Evolutionary conservation across 495 filamentous ascomycete genomes (phyloP).

Genomic region (Talaromyces proteolyticus): DNA sequence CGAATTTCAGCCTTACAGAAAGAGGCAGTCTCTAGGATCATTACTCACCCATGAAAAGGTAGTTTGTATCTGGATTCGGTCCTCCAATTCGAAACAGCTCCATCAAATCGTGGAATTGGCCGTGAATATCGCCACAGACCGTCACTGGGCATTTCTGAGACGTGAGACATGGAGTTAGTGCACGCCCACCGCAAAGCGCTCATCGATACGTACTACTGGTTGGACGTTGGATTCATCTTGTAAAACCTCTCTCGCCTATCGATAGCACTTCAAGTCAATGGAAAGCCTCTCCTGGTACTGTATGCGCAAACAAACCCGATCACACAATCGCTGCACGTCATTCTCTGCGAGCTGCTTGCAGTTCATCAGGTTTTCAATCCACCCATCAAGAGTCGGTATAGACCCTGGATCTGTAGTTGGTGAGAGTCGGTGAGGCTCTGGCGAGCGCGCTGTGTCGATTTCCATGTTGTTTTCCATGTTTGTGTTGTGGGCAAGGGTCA

Average conservation of each 20-base stretch:
- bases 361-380: conserved; percentile 97
- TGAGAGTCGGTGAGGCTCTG: conserved; percentile 71
- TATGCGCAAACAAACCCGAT: conserved; percentile 66
- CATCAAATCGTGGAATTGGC: conserved; percentile 93
- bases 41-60: conserved; percentile 83
- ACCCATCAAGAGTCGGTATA: conserved; percentile 90
- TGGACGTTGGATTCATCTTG: conserved; percentile 98
- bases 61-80: conserved; percentile 89
- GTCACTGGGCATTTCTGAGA: conserved; percentile 87
- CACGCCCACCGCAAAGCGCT: not conserved
- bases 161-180: conserved; percentile 9
- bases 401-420: conserved; percentile 74
- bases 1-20: not conserved
- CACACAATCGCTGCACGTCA: conserved; percentile 94
- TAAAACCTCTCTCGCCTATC: conserved; percentile 87
- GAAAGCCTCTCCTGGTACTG: not conserved
- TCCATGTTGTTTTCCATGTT: conserved; percentile 98
- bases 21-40: conserved; percentile 5
- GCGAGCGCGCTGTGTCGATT: conserved; percentile 70
- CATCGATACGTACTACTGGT: conserved; percentile 73
- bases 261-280: not conserved
- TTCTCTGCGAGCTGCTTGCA: conserved; percentile 96
- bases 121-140: conserved; percentile 90
- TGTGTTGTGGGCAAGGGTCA: conserved; percentile 20
- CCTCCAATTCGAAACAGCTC: conserved; percentile 91